Evolutionary conservation across 768 basidiomycete species (phyloP).

Genomic region (Lentinus brumalis): DNA sequence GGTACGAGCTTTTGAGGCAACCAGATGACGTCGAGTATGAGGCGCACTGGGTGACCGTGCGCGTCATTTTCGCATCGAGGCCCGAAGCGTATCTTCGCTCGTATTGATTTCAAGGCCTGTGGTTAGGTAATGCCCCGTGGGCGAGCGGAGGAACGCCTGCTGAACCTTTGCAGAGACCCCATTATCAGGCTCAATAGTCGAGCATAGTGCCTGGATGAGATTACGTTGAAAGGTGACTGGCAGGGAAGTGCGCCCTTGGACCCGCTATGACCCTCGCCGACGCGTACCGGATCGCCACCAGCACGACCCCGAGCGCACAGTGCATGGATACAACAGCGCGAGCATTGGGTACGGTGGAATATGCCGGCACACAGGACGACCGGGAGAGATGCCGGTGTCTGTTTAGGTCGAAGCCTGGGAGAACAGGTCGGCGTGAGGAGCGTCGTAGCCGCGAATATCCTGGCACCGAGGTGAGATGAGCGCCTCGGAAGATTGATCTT

Average conservation of each 20-base stretch:
- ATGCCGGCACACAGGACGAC: not conserved
- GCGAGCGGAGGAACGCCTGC: conserved; percentile 13
- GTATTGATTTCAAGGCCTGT: not conserved
- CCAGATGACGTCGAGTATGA: no score
- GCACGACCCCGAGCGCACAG: no score
- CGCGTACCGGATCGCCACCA: no score
- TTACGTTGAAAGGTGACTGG: not conserved
- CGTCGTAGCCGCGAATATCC: conserved; percentile 5
- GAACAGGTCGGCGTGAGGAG: conserved; percentile 9
- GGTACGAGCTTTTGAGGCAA: no score
- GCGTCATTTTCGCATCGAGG: not conserved
- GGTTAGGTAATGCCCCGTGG: conserved; percentile 19
- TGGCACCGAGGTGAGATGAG: conserved; percentile 8
- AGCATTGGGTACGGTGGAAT: not conserved
- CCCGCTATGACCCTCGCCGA: not conserved
- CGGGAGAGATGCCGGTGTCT: not conserved
- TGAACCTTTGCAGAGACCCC: not conserved
- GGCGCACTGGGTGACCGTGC: no score
- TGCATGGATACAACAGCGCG: not conserved
- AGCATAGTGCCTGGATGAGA: not conserved
- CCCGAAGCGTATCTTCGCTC: no score
- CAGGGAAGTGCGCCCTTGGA: not conserved
- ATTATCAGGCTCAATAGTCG: not conserved
- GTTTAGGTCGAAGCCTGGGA: conserved; percentile 7
- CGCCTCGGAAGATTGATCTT: conserved; percentile 12